Evolutionary conservation across 805 yeast genomes (phyloP), one percentile per base, ranked within the genome.

Genomic region (Wickerhamiella sorbophila): DNA sequence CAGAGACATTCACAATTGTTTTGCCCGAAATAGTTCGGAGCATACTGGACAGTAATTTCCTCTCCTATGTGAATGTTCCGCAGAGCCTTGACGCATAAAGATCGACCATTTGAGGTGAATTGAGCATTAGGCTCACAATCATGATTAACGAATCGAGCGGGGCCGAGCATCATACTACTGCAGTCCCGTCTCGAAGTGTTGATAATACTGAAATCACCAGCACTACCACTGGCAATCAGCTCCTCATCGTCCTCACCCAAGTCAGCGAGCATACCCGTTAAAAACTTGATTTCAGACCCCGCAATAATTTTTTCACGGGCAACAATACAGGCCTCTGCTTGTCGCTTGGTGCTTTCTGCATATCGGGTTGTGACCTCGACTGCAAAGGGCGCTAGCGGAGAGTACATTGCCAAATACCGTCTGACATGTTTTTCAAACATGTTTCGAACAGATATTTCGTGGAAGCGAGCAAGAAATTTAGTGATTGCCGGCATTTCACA

Each of bases 81-180:
- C 1, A 44, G 45, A 1, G 71, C 62, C 4, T 53, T 46, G 4
- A 69, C 52, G 18, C 52, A 49, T 55, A 69, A 57, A 5, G 53
- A 60, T 21, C 39, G 41, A 10, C 55, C 52, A 0, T 46, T 43
- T 3, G 65, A 51, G 4, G 53, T 46, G 45, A 69, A 67, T 31
- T 52, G 54, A 1, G 67, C 59, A 48, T 69, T 69, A 4, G 69
- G 61, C n/a, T 58, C 46, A 49, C 74, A 69, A 48, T 68, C 67
- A 48, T 69, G 74, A 48, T 69, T 69, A 6, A 69, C 64, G 47
- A 69, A 69, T 31, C 74, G 53, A 12, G 66, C 60, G 0, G 73
- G 74, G 0, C 74, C 74, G 32, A 69, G 54, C 71, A 69, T 64
- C 21, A 69, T 51, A 40, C 68, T 61, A 17, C 62, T 54, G 3